phyloP scores from a whole-genome alignment of 129 eudicot genomes.

The Flaveria sonorensis region DNA sequence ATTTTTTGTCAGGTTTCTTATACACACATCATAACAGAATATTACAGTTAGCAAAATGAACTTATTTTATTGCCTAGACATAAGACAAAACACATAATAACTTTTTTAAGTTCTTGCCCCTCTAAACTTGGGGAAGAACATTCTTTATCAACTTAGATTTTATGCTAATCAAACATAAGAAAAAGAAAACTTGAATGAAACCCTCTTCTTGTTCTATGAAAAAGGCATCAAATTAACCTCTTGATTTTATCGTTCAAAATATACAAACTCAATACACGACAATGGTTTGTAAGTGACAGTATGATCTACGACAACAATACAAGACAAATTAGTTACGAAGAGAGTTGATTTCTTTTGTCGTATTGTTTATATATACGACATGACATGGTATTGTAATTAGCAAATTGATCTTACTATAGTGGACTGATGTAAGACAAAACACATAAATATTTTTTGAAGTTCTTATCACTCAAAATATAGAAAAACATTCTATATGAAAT shows the following conservation, averaged over 20 bases:
- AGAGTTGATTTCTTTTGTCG: not conserved
- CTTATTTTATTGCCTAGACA: too few species aligned
- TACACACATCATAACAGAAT: too few species aligned
- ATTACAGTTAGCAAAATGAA: too few species aligned
- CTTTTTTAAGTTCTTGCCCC: not conserved
- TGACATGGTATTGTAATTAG: not conserved
- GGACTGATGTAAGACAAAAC: not conserved
- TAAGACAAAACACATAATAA: not conserved
- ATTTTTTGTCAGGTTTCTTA: not conserved
- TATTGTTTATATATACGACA: not conserved
- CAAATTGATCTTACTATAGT: not conserved
- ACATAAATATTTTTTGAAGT: not conserved
- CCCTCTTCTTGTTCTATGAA: slow-evolving; percentile 90
- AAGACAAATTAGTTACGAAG: too few species aligned
- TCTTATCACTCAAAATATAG: not conserved
- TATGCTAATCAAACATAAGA: not conserved
- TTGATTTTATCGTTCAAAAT: slow-evolving; percentile 73
- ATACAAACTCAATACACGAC: slow-evolving; percentile 51
- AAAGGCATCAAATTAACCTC: slow-evolving; percentile 55
- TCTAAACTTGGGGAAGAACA: not conserved
- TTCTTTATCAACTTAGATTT: not conserved
- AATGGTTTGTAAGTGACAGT: too few species aligned
- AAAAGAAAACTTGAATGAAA: not conserved
- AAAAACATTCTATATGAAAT: not conserved
- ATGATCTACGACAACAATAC: too few species aligned